Percentiles rank a stretch among this genome's conserved stretches.
Conservation (phyloP, 306 rosid genomes). For the Fagus sylvatica region DNA sequence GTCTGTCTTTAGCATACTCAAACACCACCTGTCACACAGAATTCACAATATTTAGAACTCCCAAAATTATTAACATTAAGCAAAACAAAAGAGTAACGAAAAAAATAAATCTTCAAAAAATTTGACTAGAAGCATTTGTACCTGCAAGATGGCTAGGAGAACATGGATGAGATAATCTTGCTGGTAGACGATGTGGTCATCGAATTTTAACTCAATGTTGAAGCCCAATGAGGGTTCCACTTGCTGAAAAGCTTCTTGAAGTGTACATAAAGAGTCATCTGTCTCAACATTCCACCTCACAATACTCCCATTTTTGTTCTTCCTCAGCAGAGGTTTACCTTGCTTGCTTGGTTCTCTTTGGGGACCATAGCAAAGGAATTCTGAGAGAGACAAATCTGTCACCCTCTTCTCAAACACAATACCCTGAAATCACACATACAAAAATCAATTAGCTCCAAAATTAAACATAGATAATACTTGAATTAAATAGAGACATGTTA, state of each 20-base stretch:
- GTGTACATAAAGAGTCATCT: constrained; percentile 53
- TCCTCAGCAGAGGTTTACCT: constrained; percentile 45
- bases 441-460: background rate
- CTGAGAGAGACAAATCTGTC: constrained; percentile 44
- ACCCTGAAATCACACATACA: constrained; percentile 31
- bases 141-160: constrained; percentile 40
- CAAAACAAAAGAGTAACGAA: background rate
- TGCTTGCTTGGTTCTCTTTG: constrained; percentile 39
- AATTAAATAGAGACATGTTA: background rate
- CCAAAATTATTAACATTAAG: background rate
- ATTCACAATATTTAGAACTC: background rate
- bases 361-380: constrained; percentile 52
- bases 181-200: constrained; percentile 47
- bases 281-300: constrained; percentile 48
- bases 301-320: constrained; percentile 45
- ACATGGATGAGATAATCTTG: constrained; percentile 31
- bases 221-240: constrained; percentile 53
- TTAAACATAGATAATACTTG: too few species aligned
- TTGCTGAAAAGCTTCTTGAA: constrained; percentile 45
- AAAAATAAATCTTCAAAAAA: background rate
- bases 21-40: constrained; percentile 37
- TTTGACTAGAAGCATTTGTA: background rate
- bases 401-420: constrained; percentile 51
- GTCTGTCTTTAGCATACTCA: constrained; percentile 42
- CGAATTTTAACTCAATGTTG: constrained; percentile 57